Conservation (phyloP, 2,329 filamentous ascomycete genomes). For the Cercospora sojina region DNA sequence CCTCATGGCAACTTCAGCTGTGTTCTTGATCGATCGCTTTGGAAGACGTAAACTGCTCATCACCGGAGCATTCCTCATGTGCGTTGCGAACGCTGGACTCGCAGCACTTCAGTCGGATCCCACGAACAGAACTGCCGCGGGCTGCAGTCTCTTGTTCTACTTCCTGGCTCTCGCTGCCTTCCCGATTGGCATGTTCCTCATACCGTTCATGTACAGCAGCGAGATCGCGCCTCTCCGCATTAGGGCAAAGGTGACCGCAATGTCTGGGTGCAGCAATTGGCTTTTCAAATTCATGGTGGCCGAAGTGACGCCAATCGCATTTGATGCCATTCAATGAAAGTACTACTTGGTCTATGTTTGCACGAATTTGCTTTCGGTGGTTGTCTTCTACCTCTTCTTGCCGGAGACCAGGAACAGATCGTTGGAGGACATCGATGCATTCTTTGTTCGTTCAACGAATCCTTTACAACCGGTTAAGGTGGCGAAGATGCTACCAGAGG, state of each 20-base stretch:
- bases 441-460: constrained; percentile 30
- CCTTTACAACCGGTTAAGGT: constrained; percentile 27
- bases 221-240: constrained; percentile 37
- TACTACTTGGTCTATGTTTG: constrained; percentile 53
- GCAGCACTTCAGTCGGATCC: constrained; percentile 28
- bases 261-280: constrained; percentile 55
- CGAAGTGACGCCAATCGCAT: constrained; percentile 54
- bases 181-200: constrained; percentile 34
- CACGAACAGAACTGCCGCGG: constrained; percentile 24
- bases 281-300: constrained; percentile 54
- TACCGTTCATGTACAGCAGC: constrained; percentile 38
- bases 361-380: constrained; percentile 60
- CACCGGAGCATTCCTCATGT: constrained; percentile 32
- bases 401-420: constrained; percentile 33
- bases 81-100: constrained; percentile 29
- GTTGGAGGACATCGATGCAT: constrained; percentile 35
- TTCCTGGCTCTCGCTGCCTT: constrained; percentile 32
- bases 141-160: constrained; percentile 31
- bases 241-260: constrained; percentile 34
- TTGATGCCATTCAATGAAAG: constrained; percentile 51
- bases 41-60: constrained; percentile 35
- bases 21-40: constrained; percentile 36
- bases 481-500: constrained; percentile 27
- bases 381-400: constrained; percentile 37
- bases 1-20: constrained; percentile 27